These are phyloP conservation scores for Penicillium maclennaniae DNA, from an alignment of 495 filamentous ascomycete species.

Conservation along the genomic window DNA sequence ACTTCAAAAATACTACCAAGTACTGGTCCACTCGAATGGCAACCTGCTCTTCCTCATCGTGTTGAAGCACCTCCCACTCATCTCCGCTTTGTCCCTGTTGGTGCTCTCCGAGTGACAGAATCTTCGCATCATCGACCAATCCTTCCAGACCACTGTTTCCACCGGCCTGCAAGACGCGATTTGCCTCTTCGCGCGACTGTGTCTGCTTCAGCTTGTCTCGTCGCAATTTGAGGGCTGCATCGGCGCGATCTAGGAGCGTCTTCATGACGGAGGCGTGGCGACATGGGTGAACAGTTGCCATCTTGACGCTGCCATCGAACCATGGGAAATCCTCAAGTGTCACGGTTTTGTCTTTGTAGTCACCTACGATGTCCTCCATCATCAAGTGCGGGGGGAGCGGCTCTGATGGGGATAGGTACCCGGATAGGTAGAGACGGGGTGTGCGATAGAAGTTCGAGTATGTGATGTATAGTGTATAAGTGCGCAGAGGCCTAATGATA, in stretches of 20 bases:
- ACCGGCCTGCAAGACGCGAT: constrained; percentile 35
- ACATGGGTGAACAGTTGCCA: constrained; percentile 92
- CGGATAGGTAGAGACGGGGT: constrained; percentile 91
- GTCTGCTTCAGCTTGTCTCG: constrained; percentile 67
- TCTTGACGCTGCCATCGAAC: constrained; percentile 78
- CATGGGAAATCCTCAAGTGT: constrained; percentile 97
- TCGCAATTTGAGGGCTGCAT: constrained; percentile 85
- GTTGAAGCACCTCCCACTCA: constrained; percentile 82
- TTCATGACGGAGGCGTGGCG: constrained; percentile 98
- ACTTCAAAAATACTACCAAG: constrained; percentile 95
- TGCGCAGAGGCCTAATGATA: constrained; percentile 68
- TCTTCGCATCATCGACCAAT: constrained; percentile 57
- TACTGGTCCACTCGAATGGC: constrained; percentile 98
- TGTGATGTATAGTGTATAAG: constrained; percentile 96
- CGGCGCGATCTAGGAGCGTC: constrained; percentile 88
- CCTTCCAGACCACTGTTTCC: constrained; percentile 59
- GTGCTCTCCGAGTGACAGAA: constrained; percentile 39
- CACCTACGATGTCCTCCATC: constrained; percentile 99
- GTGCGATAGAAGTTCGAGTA: constrained; percentile 97
- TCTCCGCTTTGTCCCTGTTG: constrained; percentile 60
- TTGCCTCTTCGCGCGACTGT: constrained; percentile 43
- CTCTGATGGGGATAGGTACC: constrained; percentile 75
- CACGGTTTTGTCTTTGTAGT: constrained; percentile 99
- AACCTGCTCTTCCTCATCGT: constrained; percentile 69
- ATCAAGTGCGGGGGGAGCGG: constrained; percentile 85